These are phyloP conservation scores for Chalaropsis thielavioides DNA, from an alignment of 2,329 filamentous ascomycete genomes.

Conservation along the genomic window DNA sequence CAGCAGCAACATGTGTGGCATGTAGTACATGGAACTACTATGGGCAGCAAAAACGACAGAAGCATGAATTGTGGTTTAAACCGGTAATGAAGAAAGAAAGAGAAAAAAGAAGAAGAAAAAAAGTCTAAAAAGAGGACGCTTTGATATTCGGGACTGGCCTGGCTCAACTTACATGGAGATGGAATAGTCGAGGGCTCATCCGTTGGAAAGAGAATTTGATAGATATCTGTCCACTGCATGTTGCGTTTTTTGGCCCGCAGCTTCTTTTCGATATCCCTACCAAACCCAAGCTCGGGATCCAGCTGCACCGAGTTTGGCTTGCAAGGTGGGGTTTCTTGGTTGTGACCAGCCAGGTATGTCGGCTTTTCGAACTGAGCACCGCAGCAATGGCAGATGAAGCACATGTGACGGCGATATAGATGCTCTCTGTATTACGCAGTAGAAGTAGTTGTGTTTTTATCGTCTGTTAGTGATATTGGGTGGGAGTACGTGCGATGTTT, in stretches of 20 bases:
- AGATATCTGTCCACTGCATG: conserved; percentile 15
- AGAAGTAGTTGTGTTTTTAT: background rate
- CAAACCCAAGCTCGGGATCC: conserved; percentile 13
- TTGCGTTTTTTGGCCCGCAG: conserved; percentile 15
- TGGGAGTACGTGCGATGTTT: background rate
- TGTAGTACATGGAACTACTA: background rate
- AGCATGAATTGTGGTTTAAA: background rate
- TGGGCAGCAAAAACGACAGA: background rate
- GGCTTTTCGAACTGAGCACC: conserved; percentile 3
- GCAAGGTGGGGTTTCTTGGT: background rate
- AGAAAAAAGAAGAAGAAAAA: background rate
- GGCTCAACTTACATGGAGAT: conserved; percentile 11
- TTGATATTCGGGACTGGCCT: background rate
- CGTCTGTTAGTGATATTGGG: background rate
- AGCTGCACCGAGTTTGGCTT: background rate
- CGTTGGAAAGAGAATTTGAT: conserved; percentile 13
- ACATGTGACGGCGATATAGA: conserved; percentile 16
- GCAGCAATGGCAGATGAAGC: conserved; percentile 10
- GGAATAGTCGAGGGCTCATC: conserved; percentile 9
- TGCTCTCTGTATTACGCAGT: conserved; percentile 8
- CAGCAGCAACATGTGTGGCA: background rate
- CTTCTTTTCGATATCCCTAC: conserved; percentile 6
- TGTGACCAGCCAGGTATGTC: conserved; percentile 3
- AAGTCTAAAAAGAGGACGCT: background rate
- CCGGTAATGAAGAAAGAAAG: background rate